Conservation (phyloP, 176 grass and related monocot species). For the Typha latifolia region DNA sequence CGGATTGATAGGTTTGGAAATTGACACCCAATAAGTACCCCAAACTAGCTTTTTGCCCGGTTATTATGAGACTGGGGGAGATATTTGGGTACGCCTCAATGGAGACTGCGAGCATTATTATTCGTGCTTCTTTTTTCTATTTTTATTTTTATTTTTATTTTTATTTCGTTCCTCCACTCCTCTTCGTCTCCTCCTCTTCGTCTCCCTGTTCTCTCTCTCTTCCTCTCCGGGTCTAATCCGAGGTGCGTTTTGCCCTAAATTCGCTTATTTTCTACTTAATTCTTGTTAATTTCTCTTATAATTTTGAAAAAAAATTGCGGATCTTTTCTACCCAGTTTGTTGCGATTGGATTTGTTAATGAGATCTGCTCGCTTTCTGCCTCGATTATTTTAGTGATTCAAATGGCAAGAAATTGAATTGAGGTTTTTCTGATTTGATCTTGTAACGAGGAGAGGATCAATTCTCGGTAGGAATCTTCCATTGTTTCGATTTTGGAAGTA, state of each 20-base stretch:
- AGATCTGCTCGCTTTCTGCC: background rate
- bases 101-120: background rate
- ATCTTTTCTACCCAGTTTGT: background rate
- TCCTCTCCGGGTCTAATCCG: slow-evolving; percentile 21
- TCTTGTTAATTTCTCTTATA: slow-evolving; percentile 4
- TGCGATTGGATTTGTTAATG: background rate
- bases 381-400: background rate
- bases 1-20: too few species aligned
- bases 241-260: slow-evolving; percentile 22
- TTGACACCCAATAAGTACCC: too few species aligned
- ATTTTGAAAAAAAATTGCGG: background rate
- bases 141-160: slow-evolving; percentile 15
- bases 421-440: background rate
- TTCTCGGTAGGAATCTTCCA: background rate
- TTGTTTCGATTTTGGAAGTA: slow-evolving; percentile 5
- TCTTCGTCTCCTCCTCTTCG: slow-evolving; percentile 6
- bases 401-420: background rate
- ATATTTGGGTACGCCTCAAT: background rate
- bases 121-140: background rate
- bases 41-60: too few species aligned
- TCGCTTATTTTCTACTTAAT: background rate
- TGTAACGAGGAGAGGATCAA: background rate
- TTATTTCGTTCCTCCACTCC: background rate
- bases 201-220: slow-evolving; percentile 19
- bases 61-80: background rate